A percentile compares a stretch with the other conserved stretches of the same genome.
These are phyloP conservation scores for Alectoria sarmentosa DNA, from an alignment of 495 filamentous ascomycete species.

Conservation along the genomic window DNA sequence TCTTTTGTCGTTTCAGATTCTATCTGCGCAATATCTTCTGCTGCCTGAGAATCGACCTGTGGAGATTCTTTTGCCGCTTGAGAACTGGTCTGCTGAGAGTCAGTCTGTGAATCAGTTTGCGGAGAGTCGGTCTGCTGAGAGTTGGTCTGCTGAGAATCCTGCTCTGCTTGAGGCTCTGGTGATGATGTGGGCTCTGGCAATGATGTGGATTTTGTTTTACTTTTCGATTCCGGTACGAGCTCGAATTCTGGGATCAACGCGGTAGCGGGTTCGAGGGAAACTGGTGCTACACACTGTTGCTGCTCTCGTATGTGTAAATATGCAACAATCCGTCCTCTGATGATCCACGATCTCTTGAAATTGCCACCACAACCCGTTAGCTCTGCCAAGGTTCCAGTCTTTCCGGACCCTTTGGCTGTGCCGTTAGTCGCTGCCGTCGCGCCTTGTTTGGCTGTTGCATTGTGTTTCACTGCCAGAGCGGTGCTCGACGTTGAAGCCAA, in stretches of 20 bases:
- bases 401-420: neutral
- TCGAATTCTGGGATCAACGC: neutral
- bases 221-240: neutral
- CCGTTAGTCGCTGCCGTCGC: neutral
- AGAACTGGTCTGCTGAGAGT: no score
- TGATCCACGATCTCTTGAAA: neutral
- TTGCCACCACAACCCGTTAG: fast-evolving
- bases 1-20: neutral
- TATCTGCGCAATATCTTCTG: neutral
- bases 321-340: neutral
- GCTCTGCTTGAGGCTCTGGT: neutral
- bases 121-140: neutral
- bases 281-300: neutral
- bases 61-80: neutral
- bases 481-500: neutral
- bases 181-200: neutral
- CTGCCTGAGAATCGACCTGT: no score
- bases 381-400: neutral
- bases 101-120: no score
- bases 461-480: neutral
- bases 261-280: neutral
- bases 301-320: neutral
- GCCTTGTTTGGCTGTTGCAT: neutral
- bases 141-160: neutral
- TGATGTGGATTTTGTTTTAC: neutral